Percentiles rank a stretch among this genome's conserved stretches.
phyloP scores from a whole-genome alignment of 345 rosid species.

The Geranium brycei region DNA sequence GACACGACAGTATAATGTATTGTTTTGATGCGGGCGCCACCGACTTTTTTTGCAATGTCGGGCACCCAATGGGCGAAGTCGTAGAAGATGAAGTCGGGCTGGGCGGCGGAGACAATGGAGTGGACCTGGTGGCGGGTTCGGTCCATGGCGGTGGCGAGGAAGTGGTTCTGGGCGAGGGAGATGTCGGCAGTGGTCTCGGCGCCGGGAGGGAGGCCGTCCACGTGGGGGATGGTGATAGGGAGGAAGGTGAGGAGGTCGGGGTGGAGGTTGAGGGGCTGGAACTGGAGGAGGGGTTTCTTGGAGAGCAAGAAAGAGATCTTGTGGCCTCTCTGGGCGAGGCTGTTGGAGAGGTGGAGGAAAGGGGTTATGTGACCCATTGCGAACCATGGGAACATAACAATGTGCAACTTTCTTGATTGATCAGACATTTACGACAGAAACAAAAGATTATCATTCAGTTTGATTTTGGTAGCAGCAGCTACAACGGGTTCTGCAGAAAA shows the following conservation, averaged over 20 bases:
- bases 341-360: slow-evolving; percentile 43
- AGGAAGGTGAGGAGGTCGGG: slow-evolving; percentile 31
- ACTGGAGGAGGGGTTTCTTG: slow-evolving; percentile 21
- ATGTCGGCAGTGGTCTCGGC: slow-evolving; percentile 63
- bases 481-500: too few relatives aligned
- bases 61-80: slow-evolving; percentile 55
- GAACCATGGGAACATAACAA: slow-evolving; percentile 49
- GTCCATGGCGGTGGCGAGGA: slow-evolving; percentile 51
- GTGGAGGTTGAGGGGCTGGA: slow-evolving; percentile 22
- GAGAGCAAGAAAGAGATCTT: slow-evolving; percentile 38
- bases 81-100: slow-evolving; percentile 38
- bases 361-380: slow-evolving; percentile 57
- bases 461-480: too few relatives aligned
- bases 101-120: slow-evolving; percentile 12
- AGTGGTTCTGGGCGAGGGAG: slow-evolving; percentile 24
- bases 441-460: too few relatives aligned
- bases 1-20: slow-evolving; percentile 33
- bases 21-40: slow-evolving; percentile 37
- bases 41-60: slow-evolving; percentile 27
- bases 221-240: slow-evolving; percentile 25
- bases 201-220: slow-evolving; percentile 56
- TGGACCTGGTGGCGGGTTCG: slow-evolving; percentile 43
- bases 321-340: slow-evolving; percentile 37
- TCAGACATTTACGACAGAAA: too few relatives aligned
- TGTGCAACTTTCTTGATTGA: slow-evolving; percentile 14